Percentiles rank a stretch among this genome's conserved stretches.
These are phyloP conservation scores for Agrostemma githago DNA, from an alignment of 148 eudicot species.

Conservation along the genomic window DNA sequence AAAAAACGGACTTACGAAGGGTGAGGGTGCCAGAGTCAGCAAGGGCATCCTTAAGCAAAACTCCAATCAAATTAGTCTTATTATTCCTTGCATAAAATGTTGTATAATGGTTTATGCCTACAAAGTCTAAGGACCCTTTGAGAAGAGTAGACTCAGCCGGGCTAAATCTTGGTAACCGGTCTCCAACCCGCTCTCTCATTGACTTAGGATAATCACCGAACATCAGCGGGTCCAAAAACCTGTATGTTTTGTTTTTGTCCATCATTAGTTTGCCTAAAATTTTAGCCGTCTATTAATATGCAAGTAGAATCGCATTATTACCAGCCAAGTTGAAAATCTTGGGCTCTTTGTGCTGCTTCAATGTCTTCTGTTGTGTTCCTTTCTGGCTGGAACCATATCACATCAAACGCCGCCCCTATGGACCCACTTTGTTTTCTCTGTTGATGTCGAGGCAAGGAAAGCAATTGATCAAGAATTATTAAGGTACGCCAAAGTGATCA, in stretches of 20 bases:
- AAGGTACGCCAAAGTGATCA: neutral
- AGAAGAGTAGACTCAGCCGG: slow-evolving; percentile 43
- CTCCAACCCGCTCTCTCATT: slow-evolving; percentile 60
- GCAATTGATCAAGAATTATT: neutral
- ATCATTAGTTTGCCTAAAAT: neutral
- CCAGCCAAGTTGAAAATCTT: slow-evolving; percentile 87
- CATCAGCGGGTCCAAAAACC: slow-evolving; percentile 68
- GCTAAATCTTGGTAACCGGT: slow-evolving; percentile 49
- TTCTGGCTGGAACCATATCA: slow-evolving; percentile 74
- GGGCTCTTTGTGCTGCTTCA: slow-evolving; percentile 78
- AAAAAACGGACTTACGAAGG: slow-evolving; percentile 47
- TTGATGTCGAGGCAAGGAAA: neutral
- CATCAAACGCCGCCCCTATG: slow-evolving; percentile 62
- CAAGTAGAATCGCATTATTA: slow-evolving; percentile 13
- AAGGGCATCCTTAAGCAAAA: slow-evolving; percentile 50
- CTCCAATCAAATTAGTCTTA: slow-evolving; percentile 40
- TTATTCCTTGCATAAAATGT: slow-evolving; percentile 63
- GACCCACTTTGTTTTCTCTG: slow-evolving; percentile 59
- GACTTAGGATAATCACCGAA: slow-evolving; percentile 63
- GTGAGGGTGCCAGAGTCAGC: slow-evolving; percentile 64
- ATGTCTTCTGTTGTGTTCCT: slow-evolving; percentile 64
- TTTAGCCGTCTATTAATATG: neutral
- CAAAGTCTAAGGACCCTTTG: slow-evolving; percentile 79
- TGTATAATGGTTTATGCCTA: slow-evolving; percentile 93
- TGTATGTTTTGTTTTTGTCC: slow-evolving; percentile 5